Evolutionary conservation across 2,329 filamentous ascomycete genomes (phyloP).

Genomic region (Trichoderma sp.): DNA sequence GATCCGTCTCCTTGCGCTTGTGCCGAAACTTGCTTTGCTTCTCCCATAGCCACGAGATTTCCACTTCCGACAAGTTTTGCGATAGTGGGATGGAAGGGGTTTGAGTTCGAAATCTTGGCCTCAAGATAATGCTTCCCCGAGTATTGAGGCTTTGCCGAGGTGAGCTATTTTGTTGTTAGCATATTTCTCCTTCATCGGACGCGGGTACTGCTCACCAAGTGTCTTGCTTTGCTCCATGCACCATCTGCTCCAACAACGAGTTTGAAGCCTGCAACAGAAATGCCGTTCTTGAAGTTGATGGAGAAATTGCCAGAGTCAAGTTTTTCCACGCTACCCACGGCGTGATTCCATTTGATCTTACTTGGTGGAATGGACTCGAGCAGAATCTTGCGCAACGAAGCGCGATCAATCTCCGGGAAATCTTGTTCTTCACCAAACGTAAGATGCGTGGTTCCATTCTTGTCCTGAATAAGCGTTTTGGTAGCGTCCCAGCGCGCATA

Average conservation of each 20-base stretch:
- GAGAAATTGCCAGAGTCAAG: slow-evolving; percentile 29
- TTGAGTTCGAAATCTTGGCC: neutral
- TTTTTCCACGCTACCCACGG: neutral
- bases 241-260: slow-evolving; percentile 41
- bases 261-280: slow-evolving; percentile 41
- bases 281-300: slow-evolving; percentile 42
- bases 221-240: slow-evolving; percentile 41
- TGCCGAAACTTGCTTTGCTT: neutral
- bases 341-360: slow-evolving; percentile 44
- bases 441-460: slow-evolving; percentile 39
- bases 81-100: neutral
- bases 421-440: slow-evolving; percentile 28
- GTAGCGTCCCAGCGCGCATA: slow-evolving; percentile 49
- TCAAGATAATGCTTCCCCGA: slow-evolving; percentile 9
- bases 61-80: neutral
- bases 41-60: neutral
- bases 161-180: slow-evolving; percentile 27
- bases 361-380: slow-evolving; percentile 44
- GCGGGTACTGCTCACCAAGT: slow-evolving; percentile 1
- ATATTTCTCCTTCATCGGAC: neutral
- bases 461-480: slow-evolving; percentile 50
- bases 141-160: slow-evolving; percentile 7
- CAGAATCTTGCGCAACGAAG: slow-evolving; percentile 42
- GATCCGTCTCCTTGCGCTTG: neutral
- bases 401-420: slow-evolving; percentile 46